phyloP scores from a whole-genome alignment of 202 grass and related monocot genomes.

The Setaria viridis region DNA sequence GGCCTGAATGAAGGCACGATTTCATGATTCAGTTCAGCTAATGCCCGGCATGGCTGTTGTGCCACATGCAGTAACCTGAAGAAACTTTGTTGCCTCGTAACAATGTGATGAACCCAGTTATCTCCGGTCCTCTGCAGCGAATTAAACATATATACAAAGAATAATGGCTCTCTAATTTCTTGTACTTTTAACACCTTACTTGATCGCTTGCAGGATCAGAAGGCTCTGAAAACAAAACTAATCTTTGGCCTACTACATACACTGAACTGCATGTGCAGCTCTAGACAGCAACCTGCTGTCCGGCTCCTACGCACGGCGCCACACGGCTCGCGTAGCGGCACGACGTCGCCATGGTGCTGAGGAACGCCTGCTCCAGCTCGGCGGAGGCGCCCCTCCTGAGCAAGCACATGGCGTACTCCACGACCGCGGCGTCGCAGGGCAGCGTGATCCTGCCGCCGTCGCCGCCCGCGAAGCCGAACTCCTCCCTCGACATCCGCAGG shows the following conservation, averaged over 20 bases:
- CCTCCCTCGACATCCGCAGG: slow-evolving; percentile 45
- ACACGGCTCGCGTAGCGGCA: slow-evolving; percentile 18
- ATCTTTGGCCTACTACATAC: background rate
- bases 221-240: background rate
- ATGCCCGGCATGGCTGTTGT: background rate
- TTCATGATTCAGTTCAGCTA: slow-evolving; percentile 1
- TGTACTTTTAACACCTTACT: background rate
- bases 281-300: background rate
- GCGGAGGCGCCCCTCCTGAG: slow-evolving; percentile 40
- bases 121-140: too few relatives aligned
- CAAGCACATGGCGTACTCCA: slow-evolving; percentile 53
- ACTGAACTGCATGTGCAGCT: slow-evolving; percentile 6
- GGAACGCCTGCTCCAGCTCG: slow-evolving; percentile 44
- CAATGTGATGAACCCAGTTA: too few relatives aligned
- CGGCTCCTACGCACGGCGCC: background rate
- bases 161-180: too few relatives aligned
- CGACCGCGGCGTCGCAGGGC: slow-evolving; percentile 43
- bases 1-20: background rate
- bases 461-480: slow-evolving; percentile 47
- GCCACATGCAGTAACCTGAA: background rate
- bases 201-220: background rate
- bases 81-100: too few relatives aligned
- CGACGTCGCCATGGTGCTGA: slow-evolving; percentile 40
- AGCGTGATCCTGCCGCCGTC: slow-evolving; percentile 57
- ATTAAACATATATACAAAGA: too few relatives aligned